Conservation (phyloP, 192 early-diverging fungal genomes). For the Umbelopsis sp. region DNA sequence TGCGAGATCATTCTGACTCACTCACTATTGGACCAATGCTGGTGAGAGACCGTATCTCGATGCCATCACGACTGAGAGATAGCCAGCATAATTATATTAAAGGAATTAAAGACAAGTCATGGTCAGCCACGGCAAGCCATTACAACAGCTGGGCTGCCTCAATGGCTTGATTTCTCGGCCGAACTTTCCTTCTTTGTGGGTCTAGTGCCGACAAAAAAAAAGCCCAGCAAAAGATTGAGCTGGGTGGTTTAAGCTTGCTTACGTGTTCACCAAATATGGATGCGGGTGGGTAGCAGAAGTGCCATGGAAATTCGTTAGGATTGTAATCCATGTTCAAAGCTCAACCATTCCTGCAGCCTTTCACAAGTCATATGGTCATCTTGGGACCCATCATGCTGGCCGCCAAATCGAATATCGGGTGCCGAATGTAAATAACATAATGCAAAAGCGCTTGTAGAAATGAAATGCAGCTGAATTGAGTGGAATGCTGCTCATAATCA, state of each 20-base stretch:
- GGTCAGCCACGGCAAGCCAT: not conserved
- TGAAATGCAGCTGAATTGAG: no score
- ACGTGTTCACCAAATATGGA: no score
- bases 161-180: not conserved
- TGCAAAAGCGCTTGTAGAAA: no score
- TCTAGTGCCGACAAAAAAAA: not conserved
- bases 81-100: no score
- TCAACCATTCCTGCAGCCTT: not conserved
- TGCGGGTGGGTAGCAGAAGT: no score
- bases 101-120: not conserved
- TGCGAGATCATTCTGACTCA: not conserved
- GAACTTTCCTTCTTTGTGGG: not conserved
- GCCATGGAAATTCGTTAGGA: not conserved
- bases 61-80: not conserved
- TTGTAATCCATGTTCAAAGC: not conserved
- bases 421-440: no score
- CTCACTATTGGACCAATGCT: not conserved
- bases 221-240: not conserved
- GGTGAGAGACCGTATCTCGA: no score
- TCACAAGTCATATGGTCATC: not conserved
- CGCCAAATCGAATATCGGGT: not conserved
- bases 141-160: no score
- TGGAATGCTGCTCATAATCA: no score
- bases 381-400: not conserved
- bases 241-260: no score